phyloP scores from a whole-genome alignment of 179 eudicot species.

The Beta lomatogona region DNA sequence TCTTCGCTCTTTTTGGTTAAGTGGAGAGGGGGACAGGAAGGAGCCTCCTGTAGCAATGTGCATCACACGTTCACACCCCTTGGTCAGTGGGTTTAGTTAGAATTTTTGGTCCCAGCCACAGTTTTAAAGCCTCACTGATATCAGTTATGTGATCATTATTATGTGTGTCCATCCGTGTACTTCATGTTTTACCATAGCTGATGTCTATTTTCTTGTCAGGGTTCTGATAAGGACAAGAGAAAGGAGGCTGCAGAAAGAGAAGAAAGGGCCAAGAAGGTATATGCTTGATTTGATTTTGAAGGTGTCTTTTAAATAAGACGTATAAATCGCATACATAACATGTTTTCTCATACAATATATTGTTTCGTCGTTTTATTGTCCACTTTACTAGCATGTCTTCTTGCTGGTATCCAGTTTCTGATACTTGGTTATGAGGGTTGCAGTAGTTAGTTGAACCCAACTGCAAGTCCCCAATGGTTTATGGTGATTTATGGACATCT shows the following conservation, averaged over 20 bases:
- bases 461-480: too few species aligned
- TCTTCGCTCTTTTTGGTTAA: neutral
- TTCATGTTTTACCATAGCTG: neutral
- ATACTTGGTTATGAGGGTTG: too few species aligned
- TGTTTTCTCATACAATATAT: too few species aligned
- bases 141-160: neutral
- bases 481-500: too few species aligned
- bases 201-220: conserved; percentile 20
- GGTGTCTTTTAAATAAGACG: neutral
- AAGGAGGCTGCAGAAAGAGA: conserved; percentile 53
- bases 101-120: neutral
- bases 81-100: too few species aligned
- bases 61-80: neutral
- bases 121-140: neutral
- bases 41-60: neutral
- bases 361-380: too few species aligned
- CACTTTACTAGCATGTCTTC: too few species aligned
- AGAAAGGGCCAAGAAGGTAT: conserved; percentile 56
- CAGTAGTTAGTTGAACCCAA: too few species aligned
- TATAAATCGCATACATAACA: neutral
- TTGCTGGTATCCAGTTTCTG: too few species aligned
- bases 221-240: conserved; percentile 48
- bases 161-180: neutral
- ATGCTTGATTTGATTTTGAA: neutral
- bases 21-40: neutral